These are phyloP conservation scores for Spathaspora gorwiae DNA, from an alignment of 805 yeast species.

Conservation along the genomic window DNA sequence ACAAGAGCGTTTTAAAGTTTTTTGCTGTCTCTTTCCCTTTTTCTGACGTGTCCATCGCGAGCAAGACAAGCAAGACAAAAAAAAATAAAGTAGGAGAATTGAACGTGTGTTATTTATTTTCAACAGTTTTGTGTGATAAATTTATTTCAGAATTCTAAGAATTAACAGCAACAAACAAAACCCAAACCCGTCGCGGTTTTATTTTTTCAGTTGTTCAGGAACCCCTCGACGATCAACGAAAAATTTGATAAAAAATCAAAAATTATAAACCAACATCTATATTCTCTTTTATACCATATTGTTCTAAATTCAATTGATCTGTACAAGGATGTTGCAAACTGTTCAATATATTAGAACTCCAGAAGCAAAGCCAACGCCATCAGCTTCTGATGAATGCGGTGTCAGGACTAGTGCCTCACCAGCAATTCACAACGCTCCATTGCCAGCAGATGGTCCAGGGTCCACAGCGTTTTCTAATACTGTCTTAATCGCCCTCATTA, in stretches of 20 bases:
- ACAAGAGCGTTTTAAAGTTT: too few relatives aligned
- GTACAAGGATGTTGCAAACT: conserved; percentile 28
- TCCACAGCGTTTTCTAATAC: conserved; percentile 68
- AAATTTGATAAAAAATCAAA: too few relatives aligned
- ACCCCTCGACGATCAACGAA: not conserved
- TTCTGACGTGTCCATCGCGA: too few relatives aligned
- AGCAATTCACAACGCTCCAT: conserved; percentile 76
- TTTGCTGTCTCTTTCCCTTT: too few relatives aligned
- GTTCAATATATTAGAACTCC: conserved; percentile 56
- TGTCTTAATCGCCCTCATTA: conserved; percentile 44
- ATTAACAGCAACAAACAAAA: not conserved
- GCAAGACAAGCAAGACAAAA: too few relatives aligned
- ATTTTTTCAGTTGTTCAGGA: not conserved
- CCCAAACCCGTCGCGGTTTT: not conserved
- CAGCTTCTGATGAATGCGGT: conserved; percentile 31
- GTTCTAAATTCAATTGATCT: not conserved
- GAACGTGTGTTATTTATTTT: too few relatives aligned
- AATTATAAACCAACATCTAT: not conserved
- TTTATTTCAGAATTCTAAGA: not conserved
- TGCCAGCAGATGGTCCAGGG: conserved; percentile 92
- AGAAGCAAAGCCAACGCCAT: conserved; percentile 19
- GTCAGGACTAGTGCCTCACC: conserved; percentile 47
- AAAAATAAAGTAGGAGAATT: too few relatives aligned
- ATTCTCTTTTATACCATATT: not conserved
- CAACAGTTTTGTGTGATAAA: too few relatives aligned